These are phyloP conservation scores for Trichosporon sp. DNA, from an alignment of 1,284 basidiomycete genomes.

Conservation along the genomic window DNA sequence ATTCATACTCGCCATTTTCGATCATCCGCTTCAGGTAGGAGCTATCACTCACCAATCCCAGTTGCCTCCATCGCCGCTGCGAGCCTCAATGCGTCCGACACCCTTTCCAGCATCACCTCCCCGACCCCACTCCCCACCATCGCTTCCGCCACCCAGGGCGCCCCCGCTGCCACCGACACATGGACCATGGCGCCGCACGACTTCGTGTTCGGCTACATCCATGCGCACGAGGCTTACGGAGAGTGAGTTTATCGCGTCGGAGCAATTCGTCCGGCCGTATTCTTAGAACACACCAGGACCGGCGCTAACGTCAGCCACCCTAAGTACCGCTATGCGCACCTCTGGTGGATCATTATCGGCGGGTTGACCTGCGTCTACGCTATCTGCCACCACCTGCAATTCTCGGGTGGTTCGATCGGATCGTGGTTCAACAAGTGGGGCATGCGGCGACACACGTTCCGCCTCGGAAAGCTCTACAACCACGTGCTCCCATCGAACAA, in stretches of 20 bases:
- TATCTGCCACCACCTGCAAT: conserved; percentile 39
- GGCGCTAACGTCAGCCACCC: conserved; percentile 8
- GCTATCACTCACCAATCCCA: background rate
- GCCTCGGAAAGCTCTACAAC: conserved; percentile 9
- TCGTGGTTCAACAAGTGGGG: conserved; percentile 39
- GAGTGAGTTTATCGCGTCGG: background rate
- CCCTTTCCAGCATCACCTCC: background rate
- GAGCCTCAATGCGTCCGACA: background rate
- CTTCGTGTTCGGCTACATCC: background rate
- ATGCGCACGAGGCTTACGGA: background rate
- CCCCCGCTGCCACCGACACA: background rate
- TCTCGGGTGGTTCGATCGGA: conserved; percentile 36
- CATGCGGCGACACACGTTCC: conserved; percentile 29
- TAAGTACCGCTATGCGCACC: conserved; percentile 45
- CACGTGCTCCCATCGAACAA: conserved; percentile 60
- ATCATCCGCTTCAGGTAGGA: background rate
- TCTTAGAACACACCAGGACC: background rate
- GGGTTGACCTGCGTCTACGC: conserved; percentile 32
- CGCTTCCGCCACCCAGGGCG: background rate
- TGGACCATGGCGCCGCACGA: background rate
- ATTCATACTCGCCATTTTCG: background rate
- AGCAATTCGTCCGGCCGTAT: background rate
- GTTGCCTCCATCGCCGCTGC: background rate
- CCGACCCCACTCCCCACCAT: background rate
- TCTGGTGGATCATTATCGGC: conserved; percentile 44